Evolutionary conservation across 2,329 filamentous ascomycete species (phyloP), one percentile per base, ranked within the genome.

Genomic region (Paramyrothecium sp.): DNA sequence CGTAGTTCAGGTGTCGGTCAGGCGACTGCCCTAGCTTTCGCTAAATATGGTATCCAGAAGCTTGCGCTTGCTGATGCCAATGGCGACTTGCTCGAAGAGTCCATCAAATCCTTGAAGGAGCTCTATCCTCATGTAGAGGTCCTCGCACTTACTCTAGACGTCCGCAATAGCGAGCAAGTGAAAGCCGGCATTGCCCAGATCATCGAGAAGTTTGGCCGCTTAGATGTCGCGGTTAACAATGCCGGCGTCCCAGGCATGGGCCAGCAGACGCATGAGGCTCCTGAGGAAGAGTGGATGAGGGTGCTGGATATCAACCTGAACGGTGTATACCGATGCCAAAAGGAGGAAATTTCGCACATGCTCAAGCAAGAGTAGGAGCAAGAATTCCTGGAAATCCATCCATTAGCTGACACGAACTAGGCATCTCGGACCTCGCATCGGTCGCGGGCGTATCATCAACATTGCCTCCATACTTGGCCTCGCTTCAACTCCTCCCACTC

Each of bases 291-390:
- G 49, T 86, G 82, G 75, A 65, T 78, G 44, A 71, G 73, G 7
- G 73, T 86, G 1, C 62, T 86, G 3, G 74, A 78, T 56, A 69
- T 85, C 50, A 82, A 87, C 59, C 73, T 84, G 21, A 78, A 78
- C 47, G 84, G 83, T 3, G 78, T 86, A 0, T 86, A 81, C 77
- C 71, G 83, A 23, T 85, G 83, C 60, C 80, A 86, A 63, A 73
- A 75, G 53, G 82, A 81, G 47, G 73, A 86, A 66, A 69, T 85
- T 17, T 65, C 65, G 3, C 70, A 78, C 48, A 84, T 85, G 81
- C 60, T 82, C 17, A 71, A 73, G 48, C 82, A 85, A 63, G 76
- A 82, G 68, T 76, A 63, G 44, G 56, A 5, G 34, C 3, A 30
- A 22, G 20, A 30, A 30, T 30, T 30, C 5, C 26, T 30, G 4